Conservation (phyloP, 2,329 filamentous ascomycete genomes). For the Metarhizium robertsii region DNA sequence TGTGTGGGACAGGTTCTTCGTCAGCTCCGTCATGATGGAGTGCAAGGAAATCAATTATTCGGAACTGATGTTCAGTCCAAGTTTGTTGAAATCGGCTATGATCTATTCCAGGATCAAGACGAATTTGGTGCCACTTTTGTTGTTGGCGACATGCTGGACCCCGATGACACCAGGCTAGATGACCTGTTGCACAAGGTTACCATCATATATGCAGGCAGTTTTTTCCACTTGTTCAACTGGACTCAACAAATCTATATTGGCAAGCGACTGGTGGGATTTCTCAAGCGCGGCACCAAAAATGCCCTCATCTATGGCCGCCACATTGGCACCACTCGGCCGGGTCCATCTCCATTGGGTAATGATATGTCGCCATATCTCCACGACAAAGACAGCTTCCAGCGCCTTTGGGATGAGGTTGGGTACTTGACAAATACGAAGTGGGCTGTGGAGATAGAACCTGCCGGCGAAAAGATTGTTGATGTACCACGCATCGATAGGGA, state of each 20-base stretch:
- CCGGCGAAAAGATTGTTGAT: conserved; percentile 13
- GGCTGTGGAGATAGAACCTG: conserved; percentile 32
- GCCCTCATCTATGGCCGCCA: conserved; percentile 43
- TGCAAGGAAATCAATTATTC: conserved; percentile 35
- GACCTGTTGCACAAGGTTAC: conserved; percentile 30
- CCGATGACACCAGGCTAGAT: conserved; percentile 24
- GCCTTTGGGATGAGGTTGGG: conserved; percentile 45
- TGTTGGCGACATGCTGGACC: conserved; percentile 38
- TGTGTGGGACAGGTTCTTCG: conserved; percentile 40
- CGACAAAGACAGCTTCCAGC: conserved; percentile 38
- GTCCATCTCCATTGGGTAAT: conserved; percentile 11
- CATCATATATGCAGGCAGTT: conserved; percentile 39
- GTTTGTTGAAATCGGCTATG: conserved; percentile 51
- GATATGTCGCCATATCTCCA: conserved; percentile 33
- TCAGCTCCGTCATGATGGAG: conserved; percentile 41
- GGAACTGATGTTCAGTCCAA: conserved; percentile 37
- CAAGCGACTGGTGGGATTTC: conserved; percentile 33
- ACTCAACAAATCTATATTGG: conserved; percentile 35
- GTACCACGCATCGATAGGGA: conserved; percentile 17
- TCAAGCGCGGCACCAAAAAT: conserved; percentile 33
- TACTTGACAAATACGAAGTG: conserved; percentile 37
- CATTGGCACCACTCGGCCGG: conserved; percentile 27
- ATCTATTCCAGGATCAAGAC: conserved; percentile 52
- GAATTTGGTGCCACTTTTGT: conserved; percentile 38
- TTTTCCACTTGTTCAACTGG: conserved; percentile 42